A percentile compares a stretch with the other conserved stretches of the same genome.
These are phyloP conservation scores for Hapsidospora chrysogenum DNA, from an alignment of 495 filamentous ascomycete species.

Conservation along the genomic window DNA sequence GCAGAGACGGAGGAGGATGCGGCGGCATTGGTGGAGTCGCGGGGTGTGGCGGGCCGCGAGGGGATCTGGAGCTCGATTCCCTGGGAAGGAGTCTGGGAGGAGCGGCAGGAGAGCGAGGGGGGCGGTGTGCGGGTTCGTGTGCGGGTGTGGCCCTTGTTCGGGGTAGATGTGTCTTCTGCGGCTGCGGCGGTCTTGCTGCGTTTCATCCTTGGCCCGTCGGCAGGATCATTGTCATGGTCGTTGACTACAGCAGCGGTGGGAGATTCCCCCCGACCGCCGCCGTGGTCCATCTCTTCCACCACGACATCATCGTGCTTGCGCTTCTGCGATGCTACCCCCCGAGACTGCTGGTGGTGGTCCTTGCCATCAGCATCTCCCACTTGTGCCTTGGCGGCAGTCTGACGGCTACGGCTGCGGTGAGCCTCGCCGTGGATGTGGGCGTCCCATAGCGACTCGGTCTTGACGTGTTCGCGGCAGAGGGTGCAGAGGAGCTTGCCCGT, in stretches of 20 bases:
- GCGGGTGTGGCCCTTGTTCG: conserved; percentile 8
- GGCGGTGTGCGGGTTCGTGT: no score
- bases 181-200: conserved; percentile 18
- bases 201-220: no score
- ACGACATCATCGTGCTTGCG: conserved; percentile 20
- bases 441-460: conserved; percentile 45
- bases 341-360: neutral
- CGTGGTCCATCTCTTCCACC: conserved; percentile 18
- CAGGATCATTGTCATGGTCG: no score
- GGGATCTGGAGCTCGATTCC: conserved; percentile 37
- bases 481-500: conserved; percentile 42
- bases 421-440: conserved; percentile 30
- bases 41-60: conserved; percentile 33
- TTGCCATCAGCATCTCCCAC: no score
- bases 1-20: conserved; percentile 1
- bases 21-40: neutral
- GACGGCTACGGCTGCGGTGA: conserved; percentile 26
- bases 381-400: conserved; percentile 5
- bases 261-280: conserved; percentile 15
- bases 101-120: conserved; percentile 12
- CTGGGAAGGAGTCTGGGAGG: conserved; percentile 21
- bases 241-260: no score
- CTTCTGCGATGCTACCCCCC: conserved; percentile 16
- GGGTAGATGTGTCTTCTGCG: neutral
- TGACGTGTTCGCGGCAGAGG: conserved; percentile 40